Evolutionary conservation across 495 filamentous ascomycete species (phyloP), one percentile per base, ranked within the genome.

Genomic region (Xylona heveae): DNA sequence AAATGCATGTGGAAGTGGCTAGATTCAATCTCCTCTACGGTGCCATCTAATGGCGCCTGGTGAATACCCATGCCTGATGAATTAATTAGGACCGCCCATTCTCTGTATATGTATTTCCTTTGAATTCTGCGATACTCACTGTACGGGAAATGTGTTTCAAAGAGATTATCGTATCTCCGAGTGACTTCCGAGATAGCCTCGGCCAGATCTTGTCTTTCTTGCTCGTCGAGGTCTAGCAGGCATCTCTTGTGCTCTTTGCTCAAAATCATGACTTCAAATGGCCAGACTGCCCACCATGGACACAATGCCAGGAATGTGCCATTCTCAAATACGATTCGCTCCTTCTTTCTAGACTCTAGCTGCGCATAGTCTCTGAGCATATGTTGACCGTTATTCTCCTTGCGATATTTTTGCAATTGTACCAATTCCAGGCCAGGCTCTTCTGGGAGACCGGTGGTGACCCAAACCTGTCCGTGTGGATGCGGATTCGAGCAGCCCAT

Each of bases 401-500:
- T 42, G 20, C 68, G 62, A 53, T 97, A 94, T 41, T 71, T 74
- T 41, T 63, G 47, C 59, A 94, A 54, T 42, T 92, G 69, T 30
- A 58, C 56, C 27, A 92, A 55, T 49, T 97, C 88, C 13, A 72
- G 58, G 1, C 61, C 61, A 1, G 79, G 81, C 49, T 97, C 88
- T 46, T 93, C 83, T 3, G 88, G 88, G 31, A 93, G 51, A 8
- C 71, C 68, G 23, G 75, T 85, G 8, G 82, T 92, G 6, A 81
- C 88, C 88, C 88, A 97, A 40, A 92, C 67, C 47, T 97, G 88
- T 30, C 88, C 83, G 53, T 95, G 88, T 0, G 88, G 88, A 53
- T 97, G 88, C 5, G 88, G 90, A 50, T 97, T 97, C 2, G 88
- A 95, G 62, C 88, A 97, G 19, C 88, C 88, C 88, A 97, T 97